phyloP scores from a whole-genome alignment of 1,284 basidiomycete species.

The Sanghuangporus sanghuang region DNA sequence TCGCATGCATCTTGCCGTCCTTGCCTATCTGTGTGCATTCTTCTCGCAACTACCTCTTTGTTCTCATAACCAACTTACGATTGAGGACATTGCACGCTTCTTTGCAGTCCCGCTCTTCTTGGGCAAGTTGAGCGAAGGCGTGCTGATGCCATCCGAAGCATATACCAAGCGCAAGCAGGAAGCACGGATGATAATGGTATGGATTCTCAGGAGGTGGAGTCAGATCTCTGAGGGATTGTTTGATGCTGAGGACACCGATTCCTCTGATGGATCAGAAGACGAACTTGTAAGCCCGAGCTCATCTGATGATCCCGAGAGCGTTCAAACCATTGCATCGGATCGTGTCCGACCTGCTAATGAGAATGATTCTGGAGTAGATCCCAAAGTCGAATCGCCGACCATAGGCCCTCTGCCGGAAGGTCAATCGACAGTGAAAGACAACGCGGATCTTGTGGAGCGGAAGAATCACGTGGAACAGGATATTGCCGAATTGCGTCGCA shows the following conservation, averaged over 20 bases:
- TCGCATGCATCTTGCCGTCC: conserved; percentile 46
- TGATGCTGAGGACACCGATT: neutral
- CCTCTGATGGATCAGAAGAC: neutral
- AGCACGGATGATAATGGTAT: conserved; percentile 11
- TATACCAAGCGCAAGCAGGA: conserved; percentile 8
- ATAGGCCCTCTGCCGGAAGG: neutral
- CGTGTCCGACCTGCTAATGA: neutral
- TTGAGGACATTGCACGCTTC: conserved; percentile 13
- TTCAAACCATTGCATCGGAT: neutral
- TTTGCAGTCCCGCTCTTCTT: conserved; percentile 12
- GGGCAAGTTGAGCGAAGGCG: neutral
- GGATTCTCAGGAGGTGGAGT: conserved; percentile 13
- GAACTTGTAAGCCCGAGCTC: neutral
- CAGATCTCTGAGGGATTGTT: conserved; percentile 12
- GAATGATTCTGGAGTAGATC: neutral
- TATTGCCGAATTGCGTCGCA: neutral
- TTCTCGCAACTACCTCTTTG: conserved; percentile 30
- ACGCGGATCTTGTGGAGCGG: neutral
- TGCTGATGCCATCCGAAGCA: neutral
- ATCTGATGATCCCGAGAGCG: conserved; percentile 8
- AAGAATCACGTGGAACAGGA: conserved; percentile 3
- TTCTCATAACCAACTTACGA: conserved; percentile 6
- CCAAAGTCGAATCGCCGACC: too few species aligned
- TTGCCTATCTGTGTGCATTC: conserved; percentile 61
- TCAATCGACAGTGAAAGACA: neutral